Evolutionary conservation across 345 rosid species (phyloP).

Genomic region (Erodium maritimum): DNA sequence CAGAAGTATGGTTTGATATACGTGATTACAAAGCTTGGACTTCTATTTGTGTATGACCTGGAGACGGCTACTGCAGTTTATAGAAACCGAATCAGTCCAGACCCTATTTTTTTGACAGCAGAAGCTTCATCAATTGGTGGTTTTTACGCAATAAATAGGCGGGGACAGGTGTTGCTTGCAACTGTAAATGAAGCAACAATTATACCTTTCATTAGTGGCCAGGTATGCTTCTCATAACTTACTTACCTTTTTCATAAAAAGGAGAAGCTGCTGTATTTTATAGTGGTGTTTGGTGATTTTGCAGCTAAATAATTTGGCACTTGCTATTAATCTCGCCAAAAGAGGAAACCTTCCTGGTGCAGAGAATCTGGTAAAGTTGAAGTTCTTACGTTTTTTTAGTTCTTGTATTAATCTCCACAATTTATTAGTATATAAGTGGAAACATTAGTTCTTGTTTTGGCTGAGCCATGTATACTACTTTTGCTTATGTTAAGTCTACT

Average conservation of each 20-base stretch:
- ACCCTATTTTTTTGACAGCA: conserved; percentile 95
- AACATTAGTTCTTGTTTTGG: no score
- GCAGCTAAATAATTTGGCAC: conserved; percentile 93
- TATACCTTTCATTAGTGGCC: conserved; percentile 94
- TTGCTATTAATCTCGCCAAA: conserved; percentile 95
- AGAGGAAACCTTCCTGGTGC: conserved; percentile 99
- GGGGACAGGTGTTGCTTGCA: conserved; percentile 80
- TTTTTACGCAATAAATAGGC: conserved; percentile 85
- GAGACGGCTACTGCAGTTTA: conserved; percentile 97
- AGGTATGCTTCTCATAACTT: conserved; percentile 30
- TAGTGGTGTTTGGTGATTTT: conserved; percentile 10
- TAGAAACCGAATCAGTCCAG: conserved; percentile 95
- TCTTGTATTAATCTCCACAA: no score
- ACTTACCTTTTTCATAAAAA: no score
- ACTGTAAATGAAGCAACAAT: conserved; percentile 91
- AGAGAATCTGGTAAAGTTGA: conserved; percentile 74
- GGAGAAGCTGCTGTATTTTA: neutral
- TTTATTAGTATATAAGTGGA: no score
- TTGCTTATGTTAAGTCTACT: no score
- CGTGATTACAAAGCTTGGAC: conserved; percentile 94
- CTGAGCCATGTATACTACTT: no score
- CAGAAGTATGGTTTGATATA: conserved; percentile 84
- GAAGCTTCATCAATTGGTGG: conserved; percentile 90
- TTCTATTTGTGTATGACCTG: conserved; percentile 90
- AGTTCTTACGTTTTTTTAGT: neutral